These are phyloP conservation scores for Metschnikowia lochheadii DNA, from an alignment of 805 yeast genomes.

Conservation along the genomic window DNA sequence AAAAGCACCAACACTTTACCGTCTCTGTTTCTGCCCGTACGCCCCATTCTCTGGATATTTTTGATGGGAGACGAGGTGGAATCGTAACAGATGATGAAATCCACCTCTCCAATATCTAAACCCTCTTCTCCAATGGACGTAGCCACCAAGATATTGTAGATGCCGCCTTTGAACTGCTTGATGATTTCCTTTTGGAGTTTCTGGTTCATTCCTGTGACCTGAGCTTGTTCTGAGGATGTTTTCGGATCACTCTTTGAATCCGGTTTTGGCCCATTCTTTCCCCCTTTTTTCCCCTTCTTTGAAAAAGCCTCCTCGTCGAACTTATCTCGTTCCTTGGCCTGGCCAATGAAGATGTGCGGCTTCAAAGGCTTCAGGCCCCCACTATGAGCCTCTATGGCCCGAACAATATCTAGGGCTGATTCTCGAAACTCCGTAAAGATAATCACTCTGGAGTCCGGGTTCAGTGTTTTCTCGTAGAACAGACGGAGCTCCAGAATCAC, in stretches of 20 bases:
- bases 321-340: conserved; percentile 67
- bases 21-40: conserved; percentile 93
- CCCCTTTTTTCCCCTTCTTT: conserved; percentile 32
- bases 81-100: conserved; percentile 86
- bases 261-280: conserved; percentile 32
- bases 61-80: conserved; percentile 92
- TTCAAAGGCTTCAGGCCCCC: conserved; percentile 28
- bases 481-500: conserved; percentile 51
- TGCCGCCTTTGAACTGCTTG: conserved; percentile 66
- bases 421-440: conserved; percentile 86
- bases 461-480: conserved; percentile 45
- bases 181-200: conserved; percentile 79
- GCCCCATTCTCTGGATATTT: conserved; percentile 92
- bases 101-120: conserved; percentile 96
- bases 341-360: conserved; percentile 93
- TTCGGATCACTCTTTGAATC: conserved; percentile 23
- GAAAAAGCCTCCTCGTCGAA: conserved; percentile 55
- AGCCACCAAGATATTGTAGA: conserved; percentile 79
- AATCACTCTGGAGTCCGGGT: conserved; percentile 67
- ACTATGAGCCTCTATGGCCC: conserved; percentile 59
- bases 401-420: conserved; percentile 83
- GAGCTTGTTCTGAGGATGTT: conserved; percentile 76
- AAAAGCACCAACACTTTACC: conserved; percentile 77
- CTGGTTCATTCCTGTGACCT: conserved; percentile 83
- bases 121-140: conserved; percentile 99